Evolutionary conservation across 2,329 filamentous ascomycete genomes (phyloP).

Genomic region (Fusarium metavorans): DNA sequence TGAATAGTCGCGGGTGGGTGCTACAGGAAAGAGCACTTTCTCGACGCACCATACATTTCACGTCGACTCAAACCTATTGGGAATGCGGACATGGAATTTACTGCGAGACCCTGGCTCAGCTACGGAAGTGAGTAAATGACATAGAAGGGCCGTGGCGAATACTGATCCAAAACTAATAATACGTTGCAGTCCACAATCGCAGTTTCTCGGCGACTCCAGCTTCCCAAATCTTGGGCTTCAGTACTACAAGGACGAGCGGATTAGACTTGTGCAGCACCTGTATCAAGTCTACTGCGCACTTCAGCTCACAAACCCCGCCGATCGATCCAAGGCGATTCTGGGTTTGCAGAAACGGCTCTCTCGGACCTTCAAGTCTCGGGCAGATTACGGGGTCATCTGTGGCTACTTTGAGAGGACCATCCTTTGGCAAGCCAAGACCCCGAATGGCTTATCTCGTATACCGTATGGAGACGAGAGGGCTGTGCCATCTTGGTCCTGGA

Average conservation of each 20-base stretch:
- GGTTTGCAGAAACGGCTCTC: neutral
- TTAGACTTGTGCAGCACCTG: neutral
- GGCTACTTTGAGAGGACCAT: neutral
- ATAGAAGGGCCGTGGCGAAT: neutral
- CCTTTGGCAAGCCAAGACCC: neutral
- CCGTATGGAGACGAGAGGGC: neutral
- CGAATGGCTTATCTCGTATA: neutral
- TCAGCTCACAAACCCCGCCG: neutral
- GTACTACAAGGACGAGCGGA: neutral
- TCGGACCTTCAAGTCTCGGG: neutral
- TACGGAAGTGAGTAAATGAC: neutral
- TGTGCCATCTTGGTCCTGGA: neutral
- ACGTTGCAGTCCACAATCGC: neutral
- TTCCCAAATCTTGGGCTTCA: neutral
- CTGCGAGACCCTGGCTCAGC: slow-evolving; percentile 1
- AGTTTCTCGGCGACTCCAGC: neutral
- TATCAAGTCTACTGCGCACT: neutral
- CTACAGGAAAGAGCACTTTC: slow-evolving; percentile 6
- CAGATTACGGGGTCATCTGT: neutral
- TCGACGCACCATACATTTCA: slow-evolving; percentile 6
- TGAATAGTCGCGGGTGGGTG: slow-evolving; percentile 9
- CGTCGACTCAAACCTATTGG: neutral
- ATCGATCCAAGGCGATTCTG: neutral
- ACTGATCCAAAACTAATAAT: neutral
- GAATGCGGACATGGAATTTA: slow-evolving; percentile 5